Evolutionary conservation across 1,139 yeast species (phyloP).

Genomic region (Candida freyschussii): DNA sequence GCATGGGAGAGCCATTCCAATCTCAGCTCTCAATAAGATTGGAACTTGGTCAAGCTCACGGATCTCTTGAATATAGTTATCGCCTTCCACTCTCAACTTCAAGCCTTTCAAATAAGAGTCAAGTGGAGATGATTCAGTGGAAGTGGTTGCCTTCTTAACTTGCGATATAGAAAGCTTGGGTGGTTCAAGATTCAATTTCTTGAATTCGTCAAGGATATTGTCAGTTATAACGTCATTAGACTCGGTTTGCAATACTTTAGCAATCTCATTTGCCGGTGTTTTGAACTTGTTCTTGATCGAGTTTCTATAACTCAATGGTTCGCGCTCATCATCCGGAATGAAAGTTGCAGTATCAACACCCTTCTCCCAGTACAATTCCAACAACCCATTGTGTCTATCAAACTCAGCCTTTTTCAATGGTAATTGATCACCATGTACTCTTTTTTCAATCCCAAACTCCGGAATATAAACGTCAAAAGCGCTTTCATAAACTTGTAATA

Average conservation of each 20-base stretch:
- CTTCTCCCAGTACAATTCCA: conserved; percentile 89
- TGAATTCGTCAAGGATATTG: conserved; percentile 42
- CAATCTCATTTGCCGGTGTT: conserved; percentile 66
- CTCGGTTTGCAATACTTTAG: conserved; percentile 37
- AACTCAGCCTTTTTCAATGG: conserved; percentile 92
- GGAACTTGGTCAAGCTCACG: conserved; percentile 77
- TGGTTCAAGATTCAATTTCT: conserved; percentile 44
- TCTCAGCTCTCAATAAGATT: conserved; percentile 80
- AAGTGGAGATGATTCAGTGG: conserved; percentile 24
- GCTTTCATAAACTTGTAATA: conserved; percentile 89
- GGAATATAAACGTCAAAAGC: conserved; percentile 94
- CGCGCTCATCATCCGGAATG: conserved; percentile 82
- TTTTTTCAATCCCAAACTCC: conserved; percentile 92
- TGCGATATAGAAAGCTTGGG: conserved; percentile 38
- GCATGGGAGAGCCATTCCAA: conserved; percentile 94
- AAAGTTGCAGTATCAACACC: conserved; percentile 89
- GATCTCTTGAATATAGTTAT: conserved; percentile 68
- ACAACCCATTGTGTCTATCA: conserved; percentile 58
- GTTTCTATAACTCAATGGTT: conserved; percentile 67
- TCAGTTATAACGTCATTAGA: conserved; percentile 33
- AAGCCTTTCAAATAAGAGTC: conserved; percentile 54
- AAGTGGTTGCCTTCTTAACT: conserved; percentile 1
- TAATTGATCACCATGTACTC: conserved; percentile 96
- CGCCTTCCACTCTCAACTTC: conserved; percentile 57
- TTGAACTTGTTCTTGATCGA: conserved; percentile 77